Evolutionary conservation across 768 basidiomycete genomes (phyloP).

Genomic region (Suillus clintonianus): DNA sequence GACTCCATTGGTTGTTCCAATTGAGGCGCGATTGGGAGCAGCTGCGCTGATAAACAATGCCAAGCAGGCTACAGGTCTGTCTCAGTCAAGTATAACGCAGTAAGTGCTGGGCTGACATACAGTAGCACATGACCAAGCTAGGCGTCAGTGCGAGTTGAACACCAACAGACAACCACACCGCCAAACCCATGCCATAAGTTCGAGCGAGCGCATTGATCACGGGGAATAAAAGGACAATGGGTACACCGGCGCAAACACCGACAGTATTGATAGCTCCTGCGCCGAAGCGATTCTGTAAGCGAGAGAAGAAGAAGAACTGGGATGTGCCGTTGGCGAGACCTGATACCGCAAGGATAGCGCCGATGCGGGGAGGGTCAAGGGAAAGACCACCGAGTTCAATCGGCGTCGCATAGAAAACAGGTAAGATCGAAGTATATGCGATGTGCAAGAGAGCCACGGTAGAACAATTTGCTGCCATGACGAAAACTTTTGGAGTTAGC

Average conservation of each 20-base stretch:
- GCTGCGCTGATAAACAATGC: constrained; percentile 22
- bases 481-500: not conserved
- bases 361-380: constrained; percentile 37
- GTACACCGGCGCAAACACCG: constrained; percentile 27
- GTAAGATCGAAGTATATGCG: constrained; percentile 32
- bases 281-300: constrained; percentile 29
- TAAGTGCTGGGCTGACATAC: constrained; percentile 21
- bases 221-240: constrained; percentile 34
- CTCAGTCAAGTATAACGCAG: not conserved
- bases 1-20: constrained; percentile 72
- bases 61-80: not conserved
- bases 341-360: constrained; percentile 34
- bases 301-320: constrained; percentile 37
- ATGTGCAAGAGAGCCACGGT: constrained; percentile 21
- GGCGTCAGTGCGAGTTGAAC: constrained; percentile 23
- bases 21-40: constrained; percentile 63
- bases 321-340: constrained; percentile 33
- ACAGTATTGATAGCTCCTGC: constrained; percentile 30
- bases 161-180: constrained; percentile 30
- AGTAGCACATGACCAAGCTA: constrained; percentile 31
- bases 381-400: constrained; percentile 38
- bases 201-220: constrained; percentile 26
- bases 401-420: constrained; percentile 39
- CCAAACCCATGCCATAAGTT: constrained; percentile 18
- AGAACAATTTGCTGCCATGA: not conserved